Evolutionary conservation across 2,329 filamentous ascomycete species (phyloP).

Genomic region (Colletotrichum caudatum): DNA sequence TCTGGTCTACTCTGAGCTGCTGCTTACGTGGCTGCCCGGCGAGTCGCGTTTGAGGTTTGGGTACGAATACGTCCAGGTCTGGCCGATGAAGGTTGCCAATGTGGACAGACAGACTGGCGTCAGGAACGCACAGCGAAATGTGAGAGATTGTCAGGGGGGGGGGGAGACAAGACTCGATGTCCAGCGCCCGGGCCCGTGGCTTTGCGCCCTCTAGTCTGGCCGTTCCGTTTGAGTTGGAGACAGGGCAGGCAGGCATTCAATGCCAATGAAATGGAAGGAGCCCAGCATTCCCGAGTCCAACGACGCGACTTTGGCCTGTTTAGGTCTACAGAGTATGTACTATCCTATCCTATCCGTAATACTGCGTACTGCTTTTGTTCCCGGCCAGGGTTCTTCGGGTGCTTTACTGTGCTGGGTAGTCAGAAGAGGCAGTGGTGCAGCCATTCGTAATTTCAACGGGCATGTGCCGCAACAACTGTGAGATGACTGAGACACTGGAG

Average conservation of each 20-base stretch:
- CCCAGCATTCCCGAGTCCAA: slow-evolving; percentile 23
- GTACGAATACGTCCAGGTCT: background rate
- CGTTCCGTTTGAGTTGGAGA: slow-evolving; percentile 2
- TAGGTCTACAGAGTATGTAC: no score
- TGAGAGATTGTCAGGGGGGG: slow-evolving; percentile 17
- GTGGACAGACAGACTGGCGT: background rate
- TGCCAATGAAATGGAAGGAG: slow-evolving; percentile 26
- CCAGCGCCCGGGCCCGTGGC: background rate
- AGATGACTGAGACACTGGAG: slow-evolving; percentile 37
- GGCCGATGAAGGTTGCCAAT: background rate
- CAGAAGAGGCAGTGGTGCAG: slow-evolving; percentile 25
- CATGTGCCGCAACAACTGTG: slow-evolving; percentile 30
- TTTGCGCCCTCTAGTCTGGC: slow-evolving; percentile 2
- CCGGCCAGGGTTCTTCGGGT: slow-evolving; percentile 21
- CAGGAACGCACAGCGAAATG: slow-evolving; percentile 16
- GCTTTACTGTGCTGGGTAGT: slow-evolving; percentile 19
- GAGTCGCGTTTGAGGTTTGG: slow-evolving; percentile 35
- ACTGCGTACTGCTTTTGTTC: slow-evolving; percentile 12
- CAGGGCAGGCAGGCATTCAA: slow-evolving; percentile 15
- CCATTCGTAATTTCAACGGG: slow-evolving; percentile 38
- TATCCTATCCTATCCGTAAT: no score
- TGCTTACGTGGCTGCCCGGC: slow-evolving; percentile 27
- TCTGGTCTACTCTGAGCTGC: slow-evolving; percentile 5
- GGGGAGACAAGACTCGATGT: background rate
- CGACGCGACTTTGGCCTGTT: background rate